phyloP scores from a whole-genome alignment of 2,329 filamentous ascomycete species.

The Xylariales sp. region DNA sequence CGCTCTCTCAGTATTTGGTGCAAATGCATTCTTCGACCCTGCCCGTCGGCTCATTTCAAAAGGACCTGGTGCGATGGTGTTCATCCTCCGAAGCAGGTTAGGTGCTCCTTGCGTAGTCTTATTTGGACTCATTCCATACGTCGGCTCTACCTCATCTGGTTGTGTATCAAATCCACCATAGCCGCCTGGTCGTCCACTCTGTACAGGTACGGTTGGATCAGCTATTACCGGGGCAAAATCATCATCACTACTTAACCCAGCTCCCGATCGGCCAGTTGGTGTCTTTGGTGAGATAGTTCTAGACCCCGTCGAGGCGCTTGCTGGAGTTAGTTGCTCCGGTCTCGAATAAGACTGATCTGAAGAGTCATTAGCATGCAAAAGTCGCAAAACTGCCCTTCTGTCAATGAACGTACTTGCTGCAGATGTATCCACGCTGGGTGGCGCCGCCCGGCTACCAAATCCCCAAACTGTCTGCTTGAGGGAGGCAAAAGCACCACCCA shows the following conservation, averaged over 20 bases:
- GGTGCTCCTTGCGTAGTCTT: slow-evolving; percentile 21
- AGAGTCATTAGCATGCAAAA: slow-evolving; percentile 21
- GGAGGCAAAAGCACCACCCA: slow-evolving; percentile 31
- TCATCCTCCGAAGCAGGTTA: slow-evolving; percentile 56
- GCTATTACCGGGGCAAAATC: slow-evolving; percentile 43
- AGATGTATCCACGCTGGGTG: slow-evolving; percentile 51
- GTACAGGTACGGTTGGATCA: slow-evolving; percentile 33
- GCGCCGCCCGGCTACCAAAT: slow-evolving; percentile 36
- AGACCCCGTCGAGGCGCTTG: slow-evolving; percentile 56
- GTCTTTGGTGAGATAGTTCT: slow-evolving; percentile 61
- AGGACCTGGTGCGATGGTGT: slow-evolving; percentile 62
- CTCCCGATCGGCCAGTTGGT: slow-evolving; percentile 39
- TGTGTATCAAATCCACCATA: slow-evolving; percentile 44
- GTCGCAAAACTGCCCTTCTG: neutral
- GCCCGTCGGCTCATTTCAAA: slow-evolving; percentile 48
- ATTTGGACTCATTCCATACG: slow-evolving; percentile 42
- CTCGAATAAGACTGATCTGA: slow-evolving; percentile 51
- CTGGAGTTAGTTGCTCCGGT: slow-evolving; percentile 58
- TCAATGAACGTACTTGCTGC: slow-evolving; percentile 48
- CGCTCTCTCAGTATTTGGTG: slow-evolving; percentile 21
- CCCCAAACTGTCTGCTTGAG: slow-evolving; percentile 29
- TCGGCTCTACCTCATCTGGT: slow-evolving; percentile 30
- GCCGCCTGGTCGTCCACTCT: slow-evolving; percentile 36
- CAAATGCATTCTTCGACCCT: slow-evolving; percentile 27
- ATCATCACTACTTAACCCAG: slow-evolving; percentile 37